phyloP scores from a whole-genome alignment of 306 rosid genomes.

The Pyrus betulifolia region DNA sequence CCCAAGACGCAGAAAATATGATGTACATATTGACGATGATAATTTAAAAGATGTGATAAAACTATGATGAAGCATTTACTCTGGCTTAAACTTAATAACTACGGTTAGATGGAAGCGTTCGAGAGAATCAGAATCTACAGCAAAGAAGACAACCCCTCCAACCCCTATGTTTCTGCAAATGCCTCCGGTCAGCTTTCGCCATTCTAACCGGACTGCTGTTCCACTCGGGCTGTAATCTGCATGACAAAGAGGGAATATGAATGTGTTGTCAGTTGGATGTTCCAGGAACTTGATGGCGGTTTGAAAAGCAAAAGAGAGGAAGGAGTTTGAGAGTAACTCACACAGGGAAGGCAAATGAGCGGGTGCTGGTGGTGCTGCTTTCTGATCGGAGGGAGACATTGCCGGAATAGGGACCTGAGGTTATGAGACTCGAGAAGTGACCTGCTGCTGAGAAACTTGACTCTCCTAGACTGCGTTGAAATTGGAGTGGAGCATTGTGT shows the following conservation, averaged over 20 bases:
- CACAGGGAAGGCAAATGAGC: conserved; percentile 94
- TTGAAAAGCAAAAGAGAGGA: neutral
- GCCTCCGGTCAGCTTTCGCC: conserved; percentile 64
- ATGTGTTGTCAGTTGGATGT: neutral
- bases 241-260: conserved; percentile 5
- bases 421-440: conserved; percentile 35
- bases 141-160: conserved; percentile 71
- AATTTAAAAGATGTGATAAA: neutral
- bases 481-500: conserved; percentile 19
- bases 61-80: neutral
- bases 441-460: conserved; percentile 51
- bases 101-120: conserved; percentile 10
- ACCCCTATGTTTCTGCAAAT: conserved; percentile 38
- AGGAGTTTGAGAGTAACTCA: conserved; percentile 4
- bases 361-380: conserved; percentile 93
- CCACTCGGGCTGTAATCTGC: conserved; percentile 83
- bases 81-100: conserved; percentile 27
- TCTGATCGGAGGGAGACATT: conserved; percentile 87
- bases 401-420: conserved; percentile 72
- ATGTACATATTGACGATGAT: conserved; percentile 21
- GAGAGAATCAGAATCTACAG: conserved; percentile 69
- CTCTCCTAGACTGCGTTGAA: conserved; percentile 31
- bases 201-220: conserved; percentile 81
- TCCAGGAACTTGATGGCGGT: neutral
- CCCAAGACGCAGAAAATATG: conserved; percentile 9